These are phyloP conservation scores for Salix caprea DNA, from an alignment of 345 rosid species.

Conservation along the genomic window DNA sequence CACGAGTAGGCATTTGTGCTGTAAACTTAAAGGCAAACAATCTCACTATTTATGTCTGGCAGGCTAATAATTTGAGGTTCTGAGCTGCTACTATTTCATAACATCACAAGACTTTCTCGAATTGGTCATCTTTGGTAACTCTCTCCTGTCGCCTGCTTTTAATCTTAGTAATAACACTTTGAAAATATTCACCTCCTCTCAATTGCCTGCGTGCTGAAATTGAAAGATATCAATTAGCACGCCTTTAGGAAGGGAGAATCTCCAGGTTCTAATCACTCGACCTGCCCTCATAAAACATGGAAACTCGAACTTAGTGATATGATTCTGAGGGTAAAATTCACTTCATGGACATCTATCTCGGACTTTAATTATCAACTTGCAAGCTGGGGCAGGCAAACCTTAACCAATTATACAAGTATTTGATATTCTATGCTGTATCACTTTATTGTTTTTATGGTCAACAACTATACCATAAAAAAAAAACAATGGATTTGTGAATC, in stretches of 20 bases:
- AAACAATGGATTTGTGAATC: neutral
- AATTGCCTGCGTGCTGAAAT: neutral
- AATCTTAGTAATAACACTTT: neutral
- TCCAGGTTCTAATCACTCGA: neutral
- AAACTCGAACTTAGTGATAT: neutral
- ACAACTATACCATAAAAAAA: neutral
- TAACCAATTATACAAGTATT: neutral
- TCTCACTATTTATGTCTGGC: neutral
- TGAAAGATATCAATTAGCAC: neutral
- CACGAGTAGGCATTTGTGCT: neutral
- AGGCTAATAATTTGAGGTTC: neutral
- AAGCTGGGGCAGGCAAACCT: neutral
- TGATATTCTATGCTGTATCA: neutral
- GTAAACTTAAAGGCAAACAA: conserved; percentile 9
- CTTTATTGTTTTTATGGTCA: no score
- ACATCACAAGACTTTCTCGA: neutral
- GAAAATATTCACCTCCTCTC: neutral
- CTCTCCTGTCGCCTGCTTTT: neutral
- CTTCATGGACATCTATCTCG: neutral
- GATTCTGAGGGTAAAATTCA: neutral
- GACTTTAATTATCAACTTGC: neutral
- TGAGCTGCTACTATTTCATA: neutral
- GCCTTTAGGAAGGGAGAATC: neutral
- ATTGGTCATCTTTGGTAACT: neutral
- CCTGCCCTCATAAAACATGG: neutral